These are phyloP conservation scores for Anthoceros angustus DNA, from an alignment of 225 moss, liverwort and hornwort species.

Conservation along the genomic window DNA sequence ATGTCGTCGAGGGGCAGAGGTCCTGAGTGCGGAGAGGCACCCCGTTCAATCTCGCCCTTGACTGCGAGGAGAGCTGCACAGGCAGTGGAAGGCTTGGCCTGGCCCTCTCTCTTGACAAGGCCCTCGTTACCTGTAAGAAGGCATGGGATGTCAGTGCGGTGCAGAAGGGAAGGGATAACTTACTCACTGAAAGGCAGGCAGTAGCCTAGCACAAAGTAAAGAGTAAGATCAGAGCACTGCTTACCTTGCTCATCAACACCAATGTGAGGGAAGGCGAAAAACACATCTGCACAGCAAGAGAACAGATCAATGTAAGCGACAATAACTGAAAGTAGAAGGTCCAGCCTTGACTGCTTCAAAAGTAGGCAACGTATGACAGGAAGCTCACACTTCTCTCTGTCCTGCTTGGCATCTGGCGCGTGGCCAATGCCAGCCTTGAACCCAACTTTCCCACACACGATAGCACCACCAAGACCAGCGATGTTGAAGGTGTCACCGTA, in stretches of 20 bases:
- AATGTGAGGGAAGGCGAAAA: constrained; percentile 38
- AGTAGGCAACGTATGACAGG: too few species aligned
- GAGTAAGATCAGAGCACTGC: too few species aligned
- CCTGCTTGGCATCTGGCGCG: constrained; percentile 25
- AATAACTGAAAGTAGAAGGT: too few species aligned
- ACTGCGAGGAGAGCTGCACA: constrained; percentile 45
- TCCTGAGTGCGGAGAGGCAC: constrained; percentile 14
- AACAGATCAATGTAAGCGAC: too few species aligned
- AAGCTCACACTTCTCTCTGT: constrained; percentile 42
- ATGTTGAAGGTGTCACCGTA: constrained; percentile 51
- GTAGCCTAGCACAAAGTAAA: too few species aligned
- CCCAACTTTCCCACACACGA: constrained; percentile 41
- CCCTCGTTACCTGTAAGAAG: constrained; percentile 11
- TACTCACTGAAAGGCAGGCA: too few species aligned
- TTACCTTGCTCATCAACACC: constrained; percentile 40
- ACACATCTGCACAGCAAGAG: constrained; percentile 25
- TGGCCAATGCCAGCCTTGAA: constrained; percentile 39
- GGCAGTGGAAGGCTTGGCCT: constrained; percentile 17
- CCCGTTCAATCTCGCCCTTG: constrained; percentile 13
- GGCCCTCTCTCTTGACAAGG: constrained; percentile 13
- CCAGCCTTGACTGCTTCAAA: too few species aligned
- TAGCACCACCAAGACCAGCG: constrained; percentile 35
- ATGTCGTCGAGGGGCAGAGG: constrained; percentile 35
- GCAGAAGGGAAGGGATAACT: too few species aligned
- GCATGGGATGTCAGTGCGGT: not conserved